phyloP scores from a whole-genome alignment of 1,284 basidiomycete species.

The Meira miltonrushii region DNA sequence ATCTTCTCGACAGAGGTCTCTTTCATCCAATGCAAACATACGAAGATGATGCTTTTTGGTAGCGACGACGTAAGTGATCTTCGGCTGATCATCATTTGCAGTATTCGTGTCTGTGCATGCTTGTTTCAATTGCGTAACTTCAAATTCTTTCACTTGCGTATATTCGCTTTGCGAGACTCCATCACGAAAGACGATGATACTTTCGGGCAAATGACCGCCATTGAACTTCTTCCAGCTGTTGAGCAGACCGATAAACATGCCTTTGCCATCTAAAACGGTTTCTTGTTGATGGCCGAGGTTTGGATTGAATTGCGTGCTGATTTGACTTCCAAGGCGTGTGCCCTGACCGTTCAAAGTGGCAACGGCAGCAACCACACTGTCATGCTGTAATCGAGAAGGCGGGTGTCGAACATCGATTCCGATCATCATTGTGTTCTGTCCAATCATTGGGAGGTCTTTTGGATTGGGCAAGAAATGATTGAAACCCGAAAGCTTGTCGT shows the following conservation, averaged over 20 bases:
- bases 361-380: constrained; percentile 56
- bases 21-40: constrained; percentile 51
- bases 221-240: constrained; percentile 30
- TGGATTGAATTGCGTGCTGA: constrained; percentile 54
- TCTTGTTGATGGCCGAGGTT: constrained; percentile 25
- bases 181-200: constrained; percentile 56
- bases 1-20: constrained; percentile 34
- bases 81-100: neutral
- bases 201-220: constrained; percentile 49
- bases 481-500: constrained; percentile 57
- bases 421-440: constrained; percentile 54
- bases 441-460: constrained; percentile 40
- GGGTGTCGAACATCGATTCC: constrained; percentile 52
- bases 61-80: constrained; percentile 34
- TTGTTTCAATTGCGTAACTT: constrained; percentile 52
- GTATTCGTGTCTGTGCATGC: constrained; percentile 42
- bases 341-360: constrained; percentile 53
- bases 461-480: constrained; percentile 43
- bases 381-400: constrained; percentile 51
- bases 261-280: constrained; percentile 46
- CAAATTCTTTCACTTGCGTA: constrained; percentile 53
- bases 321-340: constrained; percentile 50
- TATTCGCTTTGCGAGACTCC: constrained; percentile 58
- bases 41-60: constrained; percentile 53
- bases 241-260: constrained; percentile 30